These are phyloP conservation scores for Penicillium verrucosum DNA, from an alignment of 2,329 filamentous ascomycete species.

Conservation along the genomic window DNA sequence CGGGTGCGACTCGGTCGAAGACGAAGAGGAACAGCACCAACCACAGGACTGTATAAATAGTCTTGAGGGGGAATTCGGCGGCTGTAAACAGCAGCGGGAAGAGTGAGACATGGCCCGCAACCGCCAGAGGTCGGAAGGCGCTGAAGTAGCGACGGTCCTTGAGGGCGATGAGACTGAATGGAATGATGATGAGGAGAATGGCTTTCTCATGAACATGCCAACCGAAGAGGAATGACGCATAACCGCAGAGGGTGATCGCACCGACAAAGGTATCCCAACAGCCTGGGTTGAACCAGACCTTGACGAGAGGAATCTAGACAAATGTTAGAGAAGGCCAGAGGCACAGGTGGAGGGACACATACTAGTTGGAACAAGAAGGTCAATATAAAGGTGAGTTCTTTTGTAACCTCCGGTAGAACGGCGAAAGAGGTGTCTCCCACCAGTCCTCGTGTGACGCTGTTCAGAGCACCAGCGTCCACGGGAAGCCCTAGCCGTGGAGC, in stretches of 20 bases:
- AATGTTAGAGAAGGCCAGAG: slow-evolving; percentile 14
- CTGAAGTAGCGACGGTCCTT: slow-evolving; percentile 86
- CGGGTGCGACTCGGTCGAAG: slow-evolving; percentile 84
- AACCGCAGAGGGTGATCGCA: slow-evolving; percentile 86
- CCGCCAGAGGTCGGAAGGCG: slow-evolving; percentile 85
- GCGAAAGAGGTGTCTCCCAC: slow-evolving; percentile 94
- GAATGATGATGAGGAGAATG: slow-evolving; percentile 87
- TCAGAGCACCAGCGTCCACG: slow-evolving; percentile 70
- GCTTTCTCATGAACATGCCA: slow-evolving; percentile 99
- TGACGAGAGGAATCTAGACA: slow-evolving; percentile 66
- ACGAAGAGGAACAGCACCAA: slow-evolving; percentile 77
- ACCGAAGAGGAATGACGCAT: slow-evolving; percentile 93
- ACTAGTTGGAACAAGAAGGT: slow-evolving; percentile 78
- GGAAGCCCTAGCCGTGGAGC: slow-evolving; percentile 75
- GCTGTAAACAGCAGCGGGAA: slow-evolving; percentile 92
- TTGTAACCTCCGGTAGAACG: slow-evolving; percentile 81
- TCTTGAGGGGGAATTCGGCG: slow-evolving; percentile 91
- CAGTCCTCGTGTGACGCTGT: slow-evolving; percentile 86
- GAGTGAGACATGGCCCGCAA: slow-evolving; percentile 90
- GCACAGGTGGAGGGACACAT: slow-evolving; percentile 21
- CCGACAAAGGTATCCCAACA: slow-evolving; percentile 92
- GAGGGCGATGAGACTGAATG: slow-evolving; percentile 88
- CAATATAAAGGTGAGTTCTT: slow-evolving; percentile 73
- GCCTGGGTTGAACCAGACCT: slow-evolving; percentile 74
- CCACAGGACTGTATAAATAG: slow-evolving; percentile 89